These are phyloP conservation scores for Protea cynaroides DNA, from an alignment of 164 flowering plant species.

Conservation along the genomic window DNA sequence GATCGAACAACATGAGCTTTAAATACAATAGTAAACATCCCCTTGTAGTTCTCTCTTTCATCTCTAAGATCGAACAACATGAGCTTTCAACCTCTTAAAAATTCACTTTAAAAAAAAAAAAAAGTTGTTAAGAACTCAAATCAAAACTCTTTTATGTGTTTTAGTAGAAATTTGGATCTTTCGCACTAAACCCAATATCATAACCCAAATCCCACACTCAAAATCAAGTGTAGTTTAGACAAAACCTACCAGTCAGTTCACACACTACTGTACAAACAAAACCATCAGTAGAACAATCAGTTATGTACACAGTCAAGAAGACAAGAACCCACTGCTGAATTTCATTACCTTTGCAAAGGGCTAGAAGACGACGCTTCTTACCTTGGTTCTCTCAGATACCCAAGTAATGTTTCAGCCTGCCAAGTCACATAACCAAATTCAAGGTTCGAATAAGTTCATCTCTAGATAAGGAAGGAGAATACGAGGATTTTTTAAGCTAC, in stretches of 20 bases:
- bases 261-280: slow-evolving; percentile 22
- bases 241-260: background rate
- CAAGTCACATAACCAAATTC: slow-evolving; percentile 2
- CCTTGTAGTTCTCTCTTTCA: too few relatives aligned
- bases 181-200: slow-evolving; percentile 22
- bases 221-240: background rate
- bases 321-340: background rate
- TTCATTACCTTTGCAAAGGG: slow-evolving; percentile 10
- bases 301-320: slow-evolving; percentile 15
- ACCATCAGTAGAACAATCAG: background rate
- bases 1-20: too few relatives aligned
- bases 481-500: background rate
- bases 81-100: too few relatives aligned
- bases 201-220: slow-evolving; percentile 21
- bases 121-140: background rate
- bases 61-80: too few relatives aligned
- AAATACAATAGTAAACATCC: too few relatives aligned
- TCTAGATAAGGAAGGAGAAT: background rate
- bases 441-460: background rate
- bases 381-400: slow-evolving; percentile 78
- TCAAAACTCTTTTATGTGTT: background rate
- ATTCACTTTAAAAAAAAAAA: background rate
- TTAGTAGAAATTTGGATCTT: slow-evolving; percentile 19
- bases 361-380: slow-evolving; percentile 54
- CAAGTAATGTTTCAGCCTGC: slow-evolving; percentile 89